Evolutionary conservation across 345 rosid species (phyloP), one percentile per base, ranked within the genome.

Genomic region (Murraya paniculata): DNA sequence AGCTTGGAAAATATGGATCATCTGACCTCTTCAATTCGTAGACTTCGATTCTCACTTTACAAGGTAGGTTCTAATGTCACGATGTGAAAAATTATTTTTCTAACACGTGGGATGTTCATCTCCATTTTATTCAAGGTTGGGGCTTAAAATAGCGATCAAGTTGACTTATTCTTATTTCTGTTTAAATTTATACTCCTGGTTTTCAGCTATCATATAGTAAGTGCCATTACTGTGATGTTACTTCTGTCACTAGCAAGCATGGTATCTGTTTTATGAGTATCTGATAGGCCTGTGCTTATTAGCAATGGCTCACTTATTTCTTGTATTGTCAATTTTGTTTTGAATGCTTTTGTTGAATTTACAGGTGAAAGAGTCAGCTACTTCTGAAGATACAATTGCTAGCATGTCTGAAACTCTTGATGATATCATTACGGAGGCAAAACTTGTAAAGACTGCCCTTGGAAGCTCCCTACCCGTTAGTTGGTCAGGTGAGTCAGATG

Each of bases 401-500:
- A 81, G 85, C 65, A 36, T 80, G 50, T 82, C 78, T 59, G 87
- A 88, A 78, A 81, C 86, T 61, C 85, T 94, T 72, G 82, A 85
- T 45, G 87, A 88, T 67, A 92, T 91, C 58, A 81, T 92, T 76
- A 77, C 83, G 0, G 98, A 94, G 80, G 98, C 97, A 75, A 86
- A 84, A 77, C 93, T 90, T 77, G 82, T 97, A 82, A 97, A 90
- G 90, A 94, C 93, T 69, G 98, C 99, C 31, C 90, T 97, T 6
- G 91, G 98, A 45, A 93, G 93, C 86, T 88, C 93, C 76, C 85
- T 94, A 58, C 99, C 98, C 0, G 58, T 96, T 76, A 96, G 98
- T 83, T 96, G 99, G 99, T 89, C 94, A 2, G 97, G 92, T 56
- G 97, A 88, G 80, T 82, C 85, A 77, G 95, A 87, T 76, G 73